Evolutionary conservation across 495 filamentous ascomycete genomes (phyloP), one percentile per base, ranked within the genome.

Genomic region (Cercophora sp.): DNA sequence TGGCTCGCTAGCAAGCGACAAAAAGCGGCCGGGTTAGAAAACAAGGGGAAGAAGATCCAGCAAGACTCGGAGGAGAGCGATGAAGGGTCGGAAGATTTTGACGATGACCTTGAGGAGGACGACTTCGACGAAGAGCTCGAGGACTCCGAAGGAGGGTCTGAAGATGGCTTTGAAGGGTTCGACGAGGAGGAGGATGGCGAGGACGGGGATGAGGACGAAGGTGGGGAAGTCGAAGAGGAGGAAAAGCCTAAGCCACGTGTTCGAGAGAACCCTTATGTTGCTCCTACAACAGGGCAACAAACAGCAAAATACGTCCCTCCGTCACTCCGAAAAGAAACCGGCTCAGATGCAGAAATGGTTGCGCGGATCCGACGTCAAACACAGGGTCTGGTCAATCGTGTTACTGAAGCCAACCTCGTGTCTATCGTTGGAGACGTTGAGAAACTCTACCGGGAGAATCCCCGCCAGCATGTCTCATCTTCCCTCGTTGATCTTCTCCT

Each of bases 331-430:
- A 82, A 80, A 48, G 69, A 74, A 23, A 68, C 75, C 0, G 71
- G 78, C 9, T 82, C 81, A 1, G 84, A 87, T 43, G 73, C 77
- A 1, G 89, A 96, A 63, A 74, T 79, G 26, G 75, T 88, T 6
- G 74, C 77, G 5, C 83, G 85, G 18, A 69, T 98, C 35, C 82
- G 81, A 43, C 81, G 90, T 44, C 87, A 92, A 62, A 79, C 86
- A 13, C 89, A 96, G 57, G 93, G 93, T 65, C 76, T 93, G 8
- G 75, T 97, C 54, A 98, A 98, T 72, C 86, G 91, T 61, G 70
- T 98, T 35, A 96, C 94, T 1, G 91, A 96, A 63, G 83, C 89
- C 3, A 96, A 89, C 59, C 64, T 97, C 55, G 65, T 93, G 5
- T 81, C 86, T 11, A 92, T 96, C 43, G 70, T 96, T 5, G 71